Evolutionary conservation across 129 eudicot species (phyloP).

Genomic region (Saposhnikovia divaricata): DNA sequence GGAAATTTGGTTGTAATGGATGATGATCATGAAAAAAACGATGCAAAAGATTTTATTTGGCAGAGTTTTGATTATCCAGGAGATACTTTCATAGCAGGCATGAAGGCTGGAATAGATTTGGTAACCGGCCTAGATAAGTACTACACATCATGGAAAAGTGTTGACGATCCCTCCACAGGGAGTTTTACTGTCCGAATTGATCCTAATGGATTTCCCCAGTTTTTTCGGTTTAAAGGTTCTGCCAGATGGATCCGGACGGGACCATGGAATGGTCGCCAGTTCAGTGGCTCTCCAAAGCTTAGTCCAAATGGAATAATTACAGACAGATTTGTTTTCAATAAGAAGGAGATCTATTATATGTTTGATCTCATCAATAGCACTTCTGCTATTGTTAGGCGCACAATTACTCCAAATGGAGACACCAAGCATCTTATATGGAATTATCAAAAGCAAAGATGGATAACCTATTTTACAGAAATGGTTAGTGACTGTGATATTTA

Average conservation of each 20-base stretch:
- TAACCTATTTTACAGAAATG: not conserved
- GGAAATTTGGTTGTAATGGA: not conserved
- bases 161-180: not conserved
- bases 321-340: not conserved
- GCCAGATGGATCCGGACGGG: not conserved
- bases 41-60: not conserved
- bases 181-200: not conserved
- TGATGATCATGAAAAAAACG: not conserved
- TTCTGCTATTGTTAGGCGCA: not conserved
- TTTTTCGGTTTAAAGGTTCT: not conserved
- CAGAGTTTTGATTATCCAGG: not conserved
- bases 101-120: conserved; percentile 1
- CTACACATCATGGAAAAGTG: not conserved
- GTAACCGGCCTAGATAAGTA: not conserved
- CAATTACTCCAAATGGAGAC: not conserved
- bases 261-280: not conserved
- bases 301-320: not conserved
- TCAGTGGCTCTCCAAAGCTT: not conserved
- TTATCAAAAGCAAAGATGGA: not conserved
- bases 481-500: not conserved
- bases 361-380: not conserved
- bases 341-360: not conserved
- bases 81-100: not conserved
- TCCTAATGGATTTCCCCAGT: not conserved
- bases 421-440: not conserved